Evolutionary conservation across 306 rosid genomes (phyloP), one percentile per base, ranked within the genome.

Genomic region (Alnus rubra): DNA sequence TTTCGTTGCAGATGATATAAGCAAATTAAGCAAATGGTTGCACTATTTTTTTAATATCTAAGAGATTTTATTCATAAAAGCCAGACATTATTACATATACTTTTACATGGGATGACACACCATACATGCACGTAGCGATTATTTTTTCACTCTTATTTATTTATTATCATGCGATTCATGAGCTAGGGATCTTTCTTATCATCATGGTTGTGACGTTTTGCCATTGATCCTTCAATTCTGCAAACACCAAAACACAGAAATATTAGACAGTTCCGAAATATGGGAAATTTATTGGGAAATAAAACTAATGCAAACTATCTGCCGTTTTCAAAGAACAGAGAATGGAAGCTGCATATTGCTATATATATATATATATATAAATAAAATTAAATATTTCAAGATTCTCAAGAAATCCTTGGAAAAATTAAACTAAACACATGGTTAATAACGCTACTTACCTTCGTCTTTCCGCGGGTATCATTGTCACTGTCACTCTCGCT

Each of bases 401-500:
- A 23, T 23, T 23, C 28, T 23, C 28, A 9, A 51, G 16, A 51
- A 51, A 11, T 10, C 18, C 16, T 3, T 3, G 5, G 18, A 28
- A 58, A 58, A 58, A 3, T 1, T 58, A 7, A 19, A 52, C 15
- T 28, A 9, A 11, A 23, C 31, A 59, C 37, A 33, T 4, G 45
- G 8, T 2, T 39, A 39, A 39, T 23, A 11, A 58, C 14, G 23
- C 65, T 23, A 58, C 31, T 69, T 70, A 58, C 86, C 83, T 75
- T 79, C 63, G 48, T n/a, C 9, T 52, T 67, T 54, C 65, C 68
- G 44, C 44, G 1, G 37, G 49, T 33, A 35, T 35, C 7, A 18
- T 51, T 69, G 55, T 74, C 69, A 7, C 49, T 5, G 12, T 83
- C 82, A 42, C 78, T 42, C 31, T 82, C 83, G 67, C 80, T 59